These are phyloP conservation scores for Cryptococcus sp. DNA, from an alignment of 1,284 basidiomycete genomes.

Conservation along the genomic window DNA sequence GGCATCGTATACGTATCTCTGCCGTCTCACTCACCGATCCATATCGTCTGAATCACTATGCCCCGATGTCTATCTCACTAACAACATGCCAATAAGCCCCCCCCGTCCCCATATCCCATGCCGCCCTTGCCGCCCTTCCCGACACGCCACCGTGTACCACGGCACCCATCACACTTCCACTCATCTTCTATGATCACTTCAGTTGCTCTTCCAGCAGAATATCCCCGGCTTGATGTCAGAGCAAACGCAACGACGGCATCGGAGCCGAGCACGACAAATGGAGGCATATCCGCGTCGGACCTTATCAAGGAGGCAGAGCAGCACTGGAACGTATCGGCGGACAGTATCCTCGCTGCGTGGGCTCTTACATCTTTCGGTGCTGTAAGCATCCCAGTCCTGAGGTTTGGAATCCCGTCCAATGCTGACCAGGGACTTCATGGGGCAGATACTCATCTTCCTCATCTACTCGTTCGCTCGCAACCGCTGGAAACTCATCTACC, in stretches of 20 bases:
- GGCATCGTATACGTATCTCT: not conserved
- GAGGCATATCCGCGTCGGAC: slow-evolving; percentile 18
- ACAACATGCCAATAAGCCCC: not conserved
- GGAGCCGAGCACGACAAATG: not conserved
- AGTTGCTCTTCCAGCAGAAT: not conserved
- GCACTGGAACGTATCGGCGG: slow-evolving; percentile 31
- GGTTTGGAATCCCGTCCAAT: not conserved
- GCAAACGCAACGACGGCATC: not conserved
- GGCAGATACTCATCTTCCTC: slow-evolving; percentile 18
- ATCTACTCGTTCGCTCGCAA: slow-evolving; percentile 14
- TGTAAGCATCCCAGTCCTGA: slow-evolving; percentile 11
- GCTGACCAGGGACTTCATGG: not conserved
- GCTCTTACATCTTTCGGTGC: slow-evolving; percentile 11
- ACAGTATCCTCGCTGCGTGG: slow-evolving; percentile 27
- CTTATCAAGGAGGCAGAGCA: slow-evolving; percentile 23
- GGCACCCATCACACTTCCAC: not conserved
- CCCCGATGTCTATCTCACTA: not conserved
- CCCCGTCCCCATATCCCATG: not conserved
- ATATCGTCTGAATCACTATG: not conserved
- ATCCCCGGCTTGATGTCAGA: not conserved
- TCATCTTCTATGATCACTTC: not conserved
- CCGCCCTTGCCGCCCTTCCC: slow-evolving; percentile 1
- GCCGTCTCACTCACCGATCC: not conserved
- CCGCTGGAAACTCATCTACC: slow-evolving; percentile 17
- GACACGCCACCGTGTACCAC: not conserved